Conservation (phyloP, 164 flowering plant genomes). For the Vitis labrusca region DNA sequence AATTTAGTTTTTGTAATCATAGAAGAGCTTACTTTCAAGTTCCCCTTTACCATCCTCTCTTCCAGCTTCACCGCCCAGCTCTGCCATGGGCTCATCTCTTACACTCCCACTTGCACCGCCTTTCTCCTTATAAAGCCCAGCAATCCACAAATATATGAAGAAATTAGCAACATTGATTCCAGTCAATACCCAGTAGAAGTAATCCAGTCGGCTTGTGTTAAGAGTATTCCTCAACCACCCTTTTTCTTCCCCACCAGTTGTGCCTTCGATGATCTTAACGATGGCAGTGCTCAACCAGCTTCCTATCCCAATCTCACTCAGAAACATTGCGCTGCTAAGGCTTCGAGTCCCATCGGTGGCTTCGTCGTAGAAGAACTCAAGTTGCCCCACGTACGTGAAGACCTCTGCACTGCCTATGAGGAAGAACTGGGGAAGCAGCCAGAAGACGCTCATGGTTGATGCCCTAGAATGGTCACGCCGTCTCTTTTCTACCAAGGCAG, state of each 20-base stretch:
- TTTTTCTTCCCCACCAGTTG: slow-evolving; percentile 46
- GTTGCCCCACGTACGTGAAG: slow-evolving; percentile 69
- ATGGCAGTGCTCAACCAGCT: slow-evolving; percentile 65
- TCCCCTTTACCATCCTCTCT: too few relatives aligned
- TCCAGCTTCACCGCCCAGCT: too few relatives aligned
- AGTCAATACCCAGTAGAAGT: slow-evolving; percentile 66
- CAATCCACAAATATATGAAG: slow-evolving; percentile 40
- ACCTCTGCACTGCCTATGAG: slow-evolving; percentile 65
- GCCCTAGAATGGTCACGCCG: slow-evolving; percentile 28
- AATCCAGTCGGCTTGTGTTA: slow-evolving; percentile 51
- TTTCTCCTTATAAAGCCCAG: slow-evolving; percentile 40
- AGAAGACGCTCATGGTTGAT: slow-evolving; percentile 47
- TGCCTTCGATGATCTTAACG: slow-evolving; percentile 37
- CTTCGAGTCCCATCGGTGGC: slow-evolving; percentile 75
- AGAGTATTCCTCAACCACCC: slow-evolving; percentile 65
- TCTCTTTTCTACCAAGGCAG: slow-evolving; percentile 53
- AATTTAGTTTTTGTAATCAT: too few relatives aligned
- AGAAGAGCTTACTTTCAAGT: too few relatives aligned
- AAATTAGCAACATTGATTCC: slow-evolving; percentile 54
- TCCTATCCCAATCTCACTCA: slow-evolving; percentile 65
- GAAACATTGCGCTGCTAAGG: slow-evolving; percentile 62
- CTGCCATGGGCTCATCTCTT: slow-evolving; percentile 17
- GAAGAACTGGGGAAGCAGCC: slow-evolving; percentile 68
- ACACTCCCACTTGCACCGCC: slow-evolving; percentile 20
- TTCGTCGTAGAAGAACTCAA: slow-evolving; percentile 79